Percentiles rank a stretch among this genome's conserved stretches.
phyloP scores from a whole-genome alignment of 2,329 filamentous ascomycete species.

The Alternaria burnsii region DNA sequence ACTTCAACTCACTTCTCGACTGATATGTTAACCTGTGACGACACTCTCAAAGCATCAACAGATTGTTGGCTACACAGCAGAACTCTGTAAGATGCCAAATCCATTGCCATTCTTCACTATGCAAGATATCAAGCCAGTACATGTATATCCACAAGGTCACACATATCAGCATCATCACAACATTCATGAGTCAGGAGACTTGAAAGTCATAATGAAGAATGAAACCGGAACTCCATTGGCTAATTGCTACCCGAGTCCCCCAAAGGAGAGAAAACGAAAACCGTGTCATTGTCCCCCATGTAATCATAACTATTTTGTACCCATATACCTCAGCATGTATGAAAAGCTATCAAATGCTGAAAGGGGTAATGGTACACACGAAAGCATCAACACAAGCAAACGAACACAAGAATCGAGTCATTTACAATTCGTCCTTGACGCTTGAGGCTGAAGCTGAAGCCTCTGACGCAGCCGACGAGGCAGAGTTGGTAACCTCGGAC shows the following conservation, averaged over 20 bases:
- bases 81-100: neutral
- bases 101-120: neutral
- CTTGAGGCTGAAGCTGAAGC: constrained; percentile 15
- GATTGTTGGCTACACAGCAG: neutral
- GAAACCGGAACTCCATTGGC: constrained; percentile 41
- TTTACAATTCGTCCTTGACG: constrained; percentile 80
- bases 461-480: constrained; percentile 37
- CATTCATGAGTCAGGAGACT: neutral
- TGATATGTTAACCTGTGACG: neutral
- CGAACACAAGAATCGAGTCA: constrained; percentile 14
- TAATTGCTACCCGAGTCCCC: constrained; percentile 34
- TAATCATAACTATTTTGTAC: constrained; percentile 39
- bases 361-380: constrained; percentile 30
- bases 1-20: neutral
- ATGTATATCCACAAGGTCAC: neutral
- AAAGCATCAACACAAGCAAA: constrained; percentile 25
- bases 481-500: constrained; percentile 41
- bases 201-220: constrained; percentile 20
- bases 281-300: constrained; percentile 22
- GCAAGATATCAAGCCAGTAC: neutral
- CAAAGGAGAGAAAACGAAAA: constrained; percentile 18
- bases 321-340: constrained; percentile 28
- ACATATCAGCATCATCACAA: neutral
- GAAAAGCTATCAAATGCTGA: constrained; percentile 29
- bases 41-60: neutral